Percentiles rank a stretch among this genome's conserved stretches.
Evolutionary conservation across 108 stramenopile genomes (phyloP).

Genomic region (Fragilaria crotonensis): DNA sequence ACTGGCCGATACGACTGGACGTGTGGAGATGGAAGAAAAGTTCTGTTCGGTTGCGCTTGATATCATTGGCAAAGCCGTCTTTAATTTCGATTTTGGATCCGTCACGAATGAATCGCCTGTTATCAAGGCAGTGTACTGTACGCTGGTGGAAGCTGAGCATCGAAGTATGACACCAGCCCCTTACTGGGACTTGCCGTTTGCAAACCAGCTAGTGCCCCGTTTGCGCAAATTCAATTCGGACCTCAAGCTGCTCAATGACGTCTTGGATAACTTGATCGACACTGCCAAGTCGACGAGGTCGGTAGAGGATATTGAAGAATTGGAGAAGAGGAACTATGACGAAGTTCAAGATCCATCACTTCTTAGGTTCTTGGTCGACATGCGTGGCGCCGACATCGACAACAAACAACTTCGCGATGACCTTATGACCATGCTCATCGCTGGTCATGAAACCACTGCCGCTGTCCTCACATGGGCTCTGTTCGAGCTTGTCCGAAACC

Average conservation of each 20-base stretch:
- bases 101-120: constrained; percentile 83
- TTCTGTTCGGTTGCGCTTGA: constrained; percentile 90
- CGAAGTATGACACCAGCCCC: constrained; percentile 91
- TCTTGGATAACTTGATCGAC: constrained; percentile 80
- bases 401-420: constrained; percentile 91
- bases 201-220: constrained; percentile 87
- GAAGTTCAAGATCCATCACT: constrained; percentile 89
- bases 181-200: constrained; percentile 93
- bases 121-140: constrained; percentile 89
- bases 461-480: constrained; percentile 94
- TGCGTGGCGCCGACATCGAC: constrained; percentile 89
- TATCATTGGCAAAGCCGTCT: constrained; percentile 90
- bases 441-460: constrained; percentile 97
- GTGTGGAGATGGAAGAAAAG: constrained; percentile 88
- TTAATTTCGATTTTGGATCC: constrained; percentile 94
- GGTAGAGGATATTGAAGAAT: constrained; percentile 88
- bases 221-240: constrained; percentile 89
- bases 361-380: constrained; percentile 91
- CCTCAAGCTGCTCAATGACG: constrained; percentile 79
- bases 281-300: constrained; percentile 68
- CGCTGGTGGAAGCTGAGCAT: constrained; percentile 93
- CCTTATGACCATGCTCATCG: constrained; percentile 97
- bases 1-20: constrained; percentile 35
- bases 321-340: constrained; percentile 82
- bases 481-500: constrained; percentile 87